phyloP scores from a whole-genome alignment of 805 yeast species.

The Metschnikowia sp. region DNA sequence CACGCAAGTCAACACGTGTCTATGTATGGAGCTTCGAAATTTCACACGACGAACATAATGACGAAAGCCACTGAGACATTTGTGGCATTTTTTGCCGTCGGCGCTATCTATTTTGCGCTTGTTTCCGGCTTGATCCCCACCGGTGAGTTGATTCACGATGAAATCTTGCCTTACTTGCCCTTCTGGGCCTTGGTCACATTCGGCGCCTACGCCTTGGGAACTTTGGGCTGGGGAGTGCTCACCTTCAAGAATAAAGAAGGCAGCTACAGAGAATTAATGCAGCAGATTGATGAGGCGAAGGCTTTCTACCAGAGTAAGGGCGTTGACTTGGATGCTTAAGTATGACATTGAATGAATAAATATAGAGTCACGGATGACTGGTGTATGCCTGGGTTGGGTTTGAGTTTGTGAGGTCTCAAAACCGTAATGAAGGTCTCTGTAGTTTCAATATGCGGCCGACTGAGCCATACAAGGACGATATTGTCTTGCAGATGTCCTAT shows the following conservation, averaged over 20 bases:
- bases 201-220: slow-evolving; percentile 65
- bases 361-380: neutral
- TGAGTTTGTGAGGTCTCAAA: too few relatives aligned
- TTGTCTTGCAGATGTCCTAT: too few relatives aligned
- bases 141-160: slow-evolving; percentile 43
- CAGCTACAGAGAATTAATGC: slow-evolving; percentile 59
- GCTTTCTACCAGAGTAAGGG: slow-evolving; percentile 53
- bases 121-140: slow-evolving; percentile 53
- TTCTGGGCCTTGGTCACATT: slow-evolving; percentile 68
- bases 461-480: too few relatives aligned
- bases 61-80: slow-evolving; percentile 65
- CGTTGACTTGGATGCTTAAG: slow-evolving; percentile 37
- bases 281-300: slow-evolving; percentile 61
- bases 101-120: slow-evolving; percentile 53
- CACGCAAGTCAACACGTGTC: slow-evolving; percentile 9
- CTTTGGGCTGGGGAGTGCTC: slow-evolving; percentile 65
- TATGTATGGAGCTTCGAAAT: too few relatives aligned
- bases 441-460: too few relatives aligned
- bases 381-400: neutral
- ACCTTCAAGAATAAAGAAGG: slow-evolving; percentile 70
- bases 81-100: slow-evolving; percentile 41
- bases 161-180: slow-evolving; percentile 64
- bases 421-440: too few relatives aligned
- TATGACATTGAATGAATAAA: slow-evolving; percentile 1
- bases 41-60: slow-evolving; percentile 33